These are phyloP conservation scores for Aureobasidium sp. DNA, from an alignment of 2,329 filamentous ascomycete species.

Conservation along the genomic window DNA sequence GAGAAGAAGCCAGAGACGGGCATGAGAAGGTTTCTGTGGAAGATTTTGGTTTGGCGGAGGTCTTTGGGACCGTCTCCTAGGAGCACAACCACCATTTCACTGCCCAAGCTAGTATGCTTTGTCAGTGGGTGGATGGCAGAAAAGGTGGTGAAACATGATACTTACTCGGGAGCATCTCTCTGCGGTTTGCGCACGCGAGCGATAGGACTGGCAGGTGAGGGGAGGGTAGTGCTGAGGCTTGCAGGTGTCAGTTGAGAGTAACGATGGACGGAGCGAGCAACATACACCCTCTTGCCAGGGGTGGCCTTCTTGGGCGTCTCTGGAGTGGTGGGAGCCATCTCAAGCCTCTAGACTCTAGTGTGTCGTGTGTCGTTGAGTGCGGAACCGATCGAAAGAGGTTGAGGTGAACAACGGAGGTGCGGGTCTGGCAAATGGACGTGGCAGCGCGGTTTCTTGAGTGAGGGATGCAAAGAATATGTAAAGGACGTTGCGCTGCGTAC, in stretches of 20 bases:
- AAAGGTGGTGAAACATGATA: neutral
- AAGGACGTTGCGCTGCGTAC: neutral
- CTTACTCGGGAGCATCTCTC: neutral
- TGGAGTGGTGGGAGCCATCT: neutral
- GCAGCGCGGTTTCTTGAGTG: neutral
- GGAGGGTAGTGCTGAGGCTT: neutral
- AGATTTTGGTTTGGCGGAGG: neutral
- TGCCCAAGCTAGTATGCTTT: neutral
- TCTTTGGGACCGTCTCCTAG: neutral
- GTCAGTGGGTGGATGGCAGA: neutral
- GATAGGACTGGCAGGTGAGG: neutral
- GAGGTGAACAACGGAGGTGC: neutral
- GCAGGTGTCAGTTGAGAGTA: neutral
- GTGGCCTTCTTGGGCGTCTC: neutral
- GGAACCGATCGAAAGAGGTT: neutral
- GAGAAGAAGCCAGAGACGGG: neutral
- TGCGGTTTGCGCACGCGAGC: neutral
- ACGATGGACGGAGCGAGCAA: no score
- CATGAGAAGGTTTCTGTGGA: constrained; percentile 5
- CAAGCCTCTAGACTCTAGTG: neutral
- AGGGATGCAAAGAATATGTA: neutral
- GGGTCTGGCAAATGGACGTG: neutral
- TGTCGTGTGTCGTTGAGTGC: neutral
- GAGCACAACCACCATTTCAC: neutral
- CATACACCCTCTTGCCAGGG: neutral